Conservation (phyloP, 257 asterid species). For the Solanum paucissectum region DNA sequence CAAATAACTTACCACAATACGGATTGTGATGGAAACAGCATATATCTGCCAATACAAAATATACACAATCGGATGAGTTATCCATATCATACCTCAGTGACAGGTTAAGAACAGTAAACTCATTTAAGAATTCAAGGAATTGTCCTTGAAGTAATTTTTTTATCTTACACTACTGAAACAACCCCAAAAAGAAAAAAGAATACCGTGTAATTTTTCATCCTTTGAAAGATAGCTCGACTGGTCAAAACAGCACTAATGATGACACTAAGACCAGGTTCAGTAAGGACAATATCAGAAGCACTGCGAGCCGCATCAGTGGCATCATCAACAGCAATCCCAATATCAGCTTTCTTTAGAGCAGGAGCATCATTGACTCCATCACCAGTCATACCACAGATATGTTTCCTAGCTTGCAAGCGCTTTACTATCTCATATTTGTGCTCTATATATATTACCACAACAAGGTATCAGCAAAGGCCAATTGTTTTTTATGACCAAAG, state of each 20-base stretch:
- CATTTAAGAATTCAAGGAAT: not conserved
- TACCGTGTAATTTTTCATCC: slow-evolving; percentile 99
- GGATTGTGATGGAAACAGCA: slow-evolving; percentile 96
- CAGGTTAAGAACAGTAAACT: not conserved
- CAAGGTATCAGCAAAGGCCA: not conserved
- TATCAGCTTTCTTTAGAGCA: slow-evolving; percentile 92
- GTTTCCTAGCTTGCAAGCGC: slow-evolving; percentile 96
- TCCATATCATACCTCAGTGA: not conserved
- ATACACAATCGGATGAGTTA: not conserved
- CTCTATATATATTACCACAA: slow-evolving; percentile 32
- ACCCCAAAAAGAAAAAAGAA: not conserved
- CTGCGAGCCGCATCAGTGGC: slow-evolving; percentile 99
- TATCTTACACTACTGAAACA: not conserved
- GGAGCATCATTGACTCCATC: slow-evolving; percentile 99
- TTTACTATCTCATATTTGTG: slow-evolving; percentile 96
- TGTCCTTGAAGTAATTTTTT: not conserved
- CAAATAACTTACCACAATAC: slow-evolving; percentile 80
- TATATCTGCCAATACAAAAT: slow-evolving; percentile 49
- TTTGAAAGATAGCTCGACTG: slow-evolving; percentile 92
- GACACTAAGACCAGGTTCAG: slow-evolving; percentile 97
- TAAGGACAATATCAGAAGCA: slow-evolving; percentile 97
- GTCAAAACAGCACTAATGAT: slow-evolving; percentile 95
- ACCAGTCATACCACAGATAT: slow-evolving; percentile 98
- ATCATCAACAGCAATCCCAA: slow-evolving; percentile 96
- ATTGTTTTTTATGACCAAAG: not conserved